Base-by-base conservation (phyloP, 768 basidiomycete species). In the Pleurotus tuber-regium region DNA sequence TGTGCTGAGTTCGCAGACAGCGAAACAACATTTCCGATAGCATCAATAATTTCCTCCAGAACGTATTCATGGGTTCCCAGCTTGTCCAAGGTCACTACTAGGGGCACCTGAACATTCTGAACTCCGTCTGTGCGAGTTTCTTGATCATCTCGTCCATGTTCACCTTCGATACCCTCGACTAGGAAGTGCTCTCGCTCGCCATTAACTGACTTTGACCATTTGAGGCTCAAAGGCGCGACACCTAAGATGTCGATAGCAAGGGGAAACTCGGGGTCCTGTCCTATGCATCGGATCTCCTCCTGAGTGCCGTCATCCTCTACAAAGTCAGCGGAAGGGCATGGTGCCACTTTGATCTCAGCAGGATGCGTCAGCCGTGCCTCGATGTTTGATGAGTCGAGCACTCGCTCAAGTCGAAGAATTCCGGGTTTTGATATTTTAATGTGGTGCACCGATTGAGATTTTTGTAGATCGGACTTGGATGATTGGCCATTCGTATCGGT, bases 91-190 rank as follows among this genome's bases (percentile, higher is more conserved):
- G 85, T 70, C 6, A 90, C 71, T 1, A 78, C 77, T 51, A 92
- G 70, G 16, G 91, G 91, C 23, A 92, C 79, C 46, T 75, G 75
- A 25, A 92, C 70, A 26, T 79, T 71, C 55, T 86, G 82, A 4
- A 86, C 78, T 36, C 55, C 52, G 33, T 51, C 61, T 46, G 56
- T 57, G 31, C 57, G 46, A 16, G 43, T 41, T 28, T 53, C 56
- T 31, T 56, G 21, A 18, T 25, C 43, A 16, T 59, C 53, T 4
- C 62, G 54, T 14, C 63, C 54, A 39, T 74, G 73, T 19, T 76
- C 74, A 31, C 77, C 79, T 63, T 91, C 87, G 43, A 95, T 90
- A 7, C 92, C 92, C 60, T 94, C 92, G 1, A 93, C 89, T 33
- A 87, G 69, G 55, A 88, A 88, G 39, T 79, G 73, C 61, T 94